These are phyloP conservation scores for Saraca asoca DNA, from an alignment of 331 rosid species.

Conservation along the genomic window DNA sequence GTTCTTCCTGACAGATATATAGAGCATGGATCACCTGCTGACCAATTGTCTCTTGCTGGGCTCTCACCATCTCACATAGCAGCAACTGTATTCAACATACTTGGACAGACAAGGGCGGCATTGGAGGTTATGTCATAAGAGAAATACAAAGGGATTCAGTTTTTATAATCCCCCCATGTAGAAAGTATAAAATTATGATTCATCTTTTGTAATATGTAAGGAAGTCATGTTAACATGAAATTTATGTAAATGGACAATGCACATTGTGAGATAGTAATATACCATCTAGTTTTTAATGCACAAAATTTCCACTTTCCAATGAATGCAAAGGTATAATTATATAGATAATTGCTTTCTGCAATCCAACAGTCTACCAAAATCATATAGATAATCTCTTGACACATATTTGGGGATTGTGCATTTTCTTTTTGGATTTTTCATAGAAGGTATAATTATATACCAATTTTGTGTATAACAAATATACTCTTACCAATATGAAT, in stretches of 20 bases:
- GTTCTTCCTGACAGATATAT: slow-evolving; percentile 89
- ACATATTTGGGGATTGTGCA: too few species aligned
- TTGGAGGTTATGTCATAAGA: slow-evolving; percentile 64
- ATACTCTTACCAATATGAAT: too few species aligned
- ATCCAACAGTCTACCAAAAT: too few species aligned
- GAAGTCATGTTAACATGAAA: slow-evolving; percentile 25
- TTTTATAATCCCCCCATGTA: slow-evolving; percentile 32
- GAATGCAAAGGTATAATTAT: background rate
- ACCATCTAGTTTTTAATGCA: slow-evolving; percentile 6
- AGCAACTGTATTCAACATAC: slow-evolving; percentile 85
- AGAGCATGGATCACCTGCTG: slow-evolving; percentile 81
- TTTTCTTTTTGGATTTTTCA: too few species aligned
- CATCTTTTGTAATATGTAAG: slow-evolving; percentile 10
- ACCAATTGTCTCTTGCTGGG: slow-evolving; percentile 78
- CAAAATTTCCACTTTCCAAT: background rate
- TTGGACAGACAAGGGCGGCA: slow-evolving; percentile 87
- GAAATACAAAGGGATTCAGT: slow-evolving; percentile 15
- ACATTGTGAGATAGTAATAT: slow-evolving; percentile 15
- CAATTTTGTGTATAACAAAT: too few species aligned
- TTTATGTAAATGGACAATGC: slow-evolving; percentile 5
- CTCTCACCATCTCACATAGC: slow-evolving; percentile 86
- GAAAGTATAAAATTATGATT: slow-evolving; percentile 21
- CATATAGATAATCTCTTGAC: too few species aligned
- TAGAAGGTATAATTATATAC: too few species aligned
- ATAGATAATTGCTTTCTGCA: background rate